Base-by-base conservation (phyloP, 2,329 filamentous ascomycete species). In the Nothophaeocryptopus gaeumannii region DNA sequence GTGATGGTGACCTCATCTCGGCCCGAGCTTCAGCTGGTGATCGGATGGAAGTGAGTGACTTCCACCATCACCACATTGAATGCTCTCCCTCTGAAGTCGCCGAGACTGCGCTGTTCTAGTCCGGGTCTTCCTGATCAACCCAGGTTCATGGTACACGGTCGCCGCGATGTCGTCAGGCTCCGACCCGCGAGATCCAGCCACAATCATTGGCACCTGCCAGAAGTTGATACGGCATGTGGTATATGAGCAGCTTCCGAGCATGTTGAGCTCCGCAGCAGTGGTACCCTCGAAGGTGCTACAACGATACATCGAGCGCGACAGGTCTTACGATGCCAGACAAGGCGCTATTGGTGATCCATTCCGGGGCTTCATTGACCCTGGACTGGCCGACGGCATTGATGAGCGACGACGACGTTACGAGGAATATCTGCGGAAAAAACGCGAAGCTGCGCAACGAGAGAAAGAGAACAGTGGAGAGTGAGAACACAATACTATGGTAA, bases 271-370 rank as follows among this genome's bases (percentile, higher is more conserved):
- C 8, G 40, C 54, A n/a, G 47, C 45, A n/a, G 47, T 52, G 16
- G 42, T 56, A 9, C 53, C 55, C 9, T 34, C 48, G 5, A 58
- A 56, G 40, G 54, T 51, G 4, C 26, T 45, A 10, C 50, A 52
- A 35, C 42, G 50, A 5, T 58, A 56, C 29, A 32, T 37, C 20
- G 53, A 58, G 39, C 53, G 55, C 13, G 55, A 58, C 15, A 53
- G 47, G n/a, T 51, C 50, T 12, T 56, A 30, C 14, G 55, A 56
- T 49, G 55, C 55, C 3, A 43, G 55, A n/a, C 50, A 58, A 43
- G 55, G 55, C 8, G 50, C 53, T n/a, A 54, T 54, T 13, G 55
- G 55, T 10, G 47, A 58, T 45, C 55, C 55, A 2, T 56, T 52
- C 35, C 35, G 46, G 29, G 55, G 53, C 13, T 58, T 51, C 35